These are phyloP conservation scores for Antrodiella citrinella DNA, from an alignment of 768 basidiomycete species.

Conservation along the genomic window DNA sequence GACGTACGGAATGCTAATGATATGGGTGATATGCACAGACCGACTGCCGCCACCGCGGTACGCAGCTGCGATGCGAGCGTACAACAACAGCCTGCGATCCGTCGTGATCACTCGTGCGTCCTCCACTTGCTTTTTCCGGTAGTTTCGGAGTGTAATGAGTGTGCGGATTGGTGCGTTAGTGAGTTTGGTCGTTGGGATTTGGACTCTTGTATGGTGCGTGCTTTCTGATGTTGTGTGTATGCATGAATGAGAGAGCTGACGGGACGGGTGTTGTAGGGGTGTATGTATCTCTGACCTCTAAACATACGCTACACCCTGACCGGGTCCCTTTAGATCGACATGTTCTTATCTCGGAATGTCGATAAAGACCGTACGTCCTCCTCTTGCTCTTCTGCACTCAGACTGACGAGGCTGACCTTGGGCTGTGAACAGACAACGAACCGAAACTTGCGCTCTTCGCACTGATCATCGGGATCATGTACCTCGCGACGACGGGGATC, in stretches of 20 bases:
- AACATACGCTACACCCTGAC: neutral
- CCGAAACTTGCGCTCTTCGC: slow-evolving; percentile 44
- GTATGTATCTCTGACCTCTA: slow-evolving; percentile 1
- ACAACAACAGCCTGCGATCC: slow-evolving; percentile 52
- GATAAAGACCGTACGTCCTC: slow-evolving; percentile 39
- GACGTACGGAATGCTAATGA: neutral
- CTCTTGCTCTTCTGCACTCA: neutral
- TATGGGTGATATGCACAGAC: neutral
- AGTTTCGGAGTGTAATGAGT: neutral
- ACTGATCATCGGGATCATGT: slow-evolving; percentile 53
- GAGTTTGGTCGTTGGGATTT: slow-evolving; percentile 42
- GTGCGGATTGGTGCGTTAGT: slow-evolving; percentile 16
- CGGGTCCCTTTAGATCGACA: slow-evolving; percentile 40
- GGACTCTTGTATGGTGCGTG: slow-evolving; percentile 58
- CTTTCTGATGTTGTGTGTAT: neutral
- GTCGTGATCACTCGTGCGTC: slow-evolving; percentile 36
- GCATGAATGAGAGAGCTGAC: slow-evolving; percentile 17
- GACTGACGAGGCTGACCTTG: neutral
- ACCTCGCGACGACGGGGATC: slow-evolving; percentile 40
- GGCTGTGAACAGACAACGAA: slow-evolving; percentile 28
- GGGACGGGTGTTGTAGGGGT: slow-evolving; percentile 18
- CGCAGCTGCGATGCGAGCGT: slow-evolving; percentile 49
- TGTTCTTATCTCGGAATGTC: slow-evolving; percentile 45
- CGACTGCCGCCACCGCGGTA: slow-evolving; percentile 38
- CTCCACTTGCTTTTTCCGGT: neutral